Base-by-base conservation (phyloP, 345 rosid genomes). In the Odontarrhena argentea region DNA sequence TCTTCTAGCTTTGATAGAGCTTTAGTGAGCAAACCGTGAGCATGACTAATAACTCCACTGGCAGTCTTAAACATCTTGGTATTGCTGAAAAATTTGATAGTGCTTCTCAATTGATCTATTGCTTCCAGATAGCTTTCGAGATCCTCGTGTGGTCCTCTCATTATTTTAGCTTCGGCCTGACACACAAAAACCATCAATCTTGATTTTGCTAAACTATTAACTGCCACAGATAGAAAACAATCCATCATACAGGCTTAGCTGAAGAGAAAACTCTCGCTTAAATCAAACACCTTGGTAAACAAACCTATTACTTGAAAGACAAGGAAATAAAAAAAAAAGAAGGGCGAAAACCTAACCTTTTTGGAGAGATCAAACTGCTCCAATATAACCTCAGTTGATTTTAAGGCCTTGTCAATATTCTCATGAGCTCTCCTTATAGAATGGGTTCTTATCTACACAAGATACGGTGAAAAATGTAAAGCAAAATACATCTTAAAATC, bases 71-170 rank as follows among this genome's bases (percentile, higher is more conserved):
- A 83, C 76, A 68, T 78, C 59, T 82, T 85, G 47, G 76, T 85
- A 66, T 75, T 78, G 63, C 79, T 88, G 76, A 95, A 95, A 71
- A 87, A 91, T 51, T 86, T 65, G 37, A 89, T 64, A 55, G 60
- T 87, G 75, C 76, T 75, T 80, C 87, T 81, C 18, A 95, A 79
- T 81, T 89, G 97, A 76, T 83, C 87, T 69, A 95, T 91, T 65
- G 99, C 99, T 81, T 85, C 97, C 41, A 94, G 65, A 70, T 88
- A 94, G 67, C 87, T 86, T 61, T 91, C 97, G 1, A 91, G 85
- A 67, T 88, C 97, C 72, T 91, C 99, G 57, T 91, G 99, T 44
- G 99, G 97, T 49, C 97, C 99, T 83, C 87, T 86, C 70, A 94
- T 74, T 69, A 91, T 88, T 77, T 94, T 91, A 36, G 97, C 99